Conservation (phyloP, 176 grass and related monocot genomes). For the Carex cristatella region DNA sequence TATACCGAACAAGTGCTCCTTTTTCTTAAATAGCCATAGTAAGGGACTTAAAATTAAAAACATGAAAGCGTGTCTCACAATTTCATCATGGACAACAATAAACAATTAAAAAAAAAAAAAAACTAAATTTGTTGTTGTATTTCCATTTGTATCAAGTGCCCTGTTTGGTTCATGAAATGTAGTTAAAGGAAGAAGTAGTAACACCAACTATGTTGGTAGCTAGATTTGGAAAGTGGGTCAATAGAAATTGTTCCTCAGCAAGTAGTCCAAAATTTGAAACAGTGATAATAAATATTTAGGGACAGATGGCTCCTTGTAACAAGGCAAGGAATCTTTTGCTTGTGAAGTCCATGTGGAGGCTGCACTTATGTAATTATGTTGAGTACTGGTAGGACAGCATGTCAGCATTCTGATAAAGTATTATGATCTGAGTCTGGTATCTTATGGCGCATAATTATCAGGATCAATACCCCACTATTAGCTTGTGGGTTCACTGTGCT, state of each 20-base stretch:
- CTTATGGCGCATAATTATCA: neutral
- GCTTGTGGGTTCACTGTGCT: neutral
- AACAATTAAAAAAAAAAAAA: neutral
- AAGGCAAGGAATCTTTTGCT: neutral
- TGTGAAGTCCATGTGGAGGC: neutral
- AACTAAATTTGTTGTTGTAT: neutral
- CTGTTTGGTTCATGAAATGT: neutral
- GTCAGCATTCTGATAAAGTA: neutral
- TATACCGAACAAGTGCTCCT: no score
- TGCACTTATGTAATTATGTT: no score
- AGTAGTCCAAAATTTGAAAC: constrained; percentile 1
- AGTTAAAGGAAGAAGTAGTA: neutral
- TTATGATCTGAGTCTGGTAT: neutral
- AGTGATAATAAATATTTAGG: neutral
- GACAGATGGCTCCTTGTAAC: neutral
- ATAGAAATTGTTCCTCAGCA: neutral
- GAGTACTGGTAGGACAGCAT: neutral
- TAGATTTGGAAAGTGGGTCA: neutral
- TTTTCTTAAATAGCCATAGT: neutral
- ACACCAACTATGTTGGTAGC: neutral
- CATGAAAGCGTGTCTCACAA: neutral
- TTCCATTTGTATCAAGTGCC: neutral
- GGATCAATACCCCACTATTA: neutral
- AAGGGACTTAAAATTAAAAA: neutral
- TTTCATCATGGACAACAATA: neutral